Conservation (phyloP, 1,284 basidiomycete genomes). For the Pholiota adiposa region DNA sequence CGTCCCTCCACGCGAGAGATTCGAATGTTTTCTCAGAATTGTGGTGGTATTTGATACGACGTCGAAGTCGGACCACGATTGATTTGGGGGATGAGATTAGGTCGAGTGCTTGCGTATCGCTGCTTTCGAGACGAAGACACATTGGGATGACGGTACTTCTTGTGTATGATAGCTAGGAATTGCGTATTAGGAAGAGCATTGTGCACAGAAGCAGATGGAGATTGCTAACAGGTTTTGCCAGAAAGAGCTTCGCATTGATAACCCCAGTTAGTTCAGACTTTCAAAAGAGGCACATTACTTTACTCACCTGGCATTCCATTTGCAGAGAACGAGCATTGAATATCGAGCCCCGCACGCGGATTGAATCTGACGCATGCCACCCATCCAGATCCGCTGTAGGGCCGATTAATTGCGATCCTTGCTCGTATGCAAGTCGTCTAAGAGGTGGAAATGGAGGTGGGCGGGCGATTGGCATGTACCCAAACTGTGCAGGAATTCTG, state of each 20-base stretch:
- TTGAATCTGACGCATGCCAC: slow-evolving; percentile 43
- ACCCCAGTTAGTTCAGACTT: neutral
- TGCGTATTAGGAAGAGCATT: neutral
- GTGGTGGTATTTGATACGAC: slow-evolving; percentile 32
- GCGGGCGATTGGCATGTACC: slow-evolving; percentile 38
- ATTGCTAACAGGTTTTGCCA: slow-evolving; percentile 36
- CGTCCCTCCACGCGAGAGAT: slow-evolving; percentile 30
- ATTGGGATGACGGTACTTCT: slow-evolving; percentile 40
- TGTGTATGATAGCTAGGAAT: slow-evolving; percentile 38
- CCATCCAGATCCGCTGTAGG: slow-evolving; percentile 49
- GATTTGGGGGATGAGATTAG: slow-evolving; percentile 37
- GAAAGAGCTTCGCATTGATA: slow-evolving; percentile 28
- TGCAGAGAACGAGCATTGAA: slow-evolving; percentile 44
- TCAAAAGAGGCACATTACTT: neutral
- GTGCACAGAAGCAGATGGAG: neutral
- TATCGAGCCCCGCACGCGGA: slow-evolving; percentile 43
- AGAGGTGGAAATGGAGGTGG: slow-evolving; percentile 38
- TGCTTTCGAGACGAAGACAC: slow-evolving; percentile 31
- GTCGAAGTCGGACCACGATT: slow-evolving; percentile 34
- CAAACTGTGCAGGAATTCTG: slow-evolving; percentile 38
- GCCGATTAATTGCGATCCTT: slow-evolving; percentile 40
- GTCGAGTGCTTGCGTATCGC: slow-evolving; percentile 37
- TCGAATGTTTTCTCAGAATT: slow-evolving; percentile 25
- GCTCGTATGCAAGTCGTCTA: slow-evolving; percentile 48
- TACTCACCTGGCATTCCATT: slow-evolving; percentile 35